phyloP scores from a whole-genome alignment of 179 eudicot genomes.

The Patellifolia procumbens region DNA sequence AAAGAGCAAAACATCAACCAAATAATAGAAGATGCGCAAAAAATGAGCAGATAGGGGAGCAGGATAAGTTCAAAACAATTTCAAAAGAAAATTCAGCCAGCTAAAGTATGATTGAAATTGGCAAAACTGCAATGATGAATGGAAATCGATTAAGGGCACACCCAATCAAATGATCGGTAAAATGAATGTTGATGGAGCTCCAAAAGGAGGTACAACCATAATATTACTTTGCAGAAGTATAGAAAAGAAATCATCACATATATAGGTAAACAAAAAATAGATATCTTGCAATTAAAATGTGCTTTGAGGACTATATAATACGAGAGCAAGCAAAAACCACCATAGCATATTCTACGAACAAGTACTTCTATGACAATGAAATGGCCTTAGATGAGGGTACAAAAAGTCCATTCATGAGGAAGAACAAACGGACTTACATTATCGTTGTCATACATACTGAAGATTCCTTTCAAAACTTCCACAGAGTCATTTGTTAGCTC shows the following conservation, averaged over 20 bases:
- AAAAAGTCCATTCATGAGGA: background rate
- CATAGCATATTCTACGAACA: background rate
- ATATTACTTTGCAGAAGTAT: background rate
- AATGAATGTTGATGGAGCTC: background rate
- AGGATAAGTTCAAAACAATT: background rate
- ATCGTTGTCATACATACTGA: constrained; percentile 66
- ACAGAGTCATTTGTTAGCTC: constrained; percentile 84
- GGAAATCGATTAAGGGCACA: no score
- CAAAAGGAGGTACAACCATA: background rate
- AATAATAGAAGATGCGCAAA: background rate
- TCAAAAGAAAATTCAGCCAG: background rate
- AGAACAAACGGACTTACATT: constrained; percentile 46
- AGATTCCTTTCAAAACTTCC: constrained; percentile 71
- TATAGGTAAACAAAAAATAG: background rate
- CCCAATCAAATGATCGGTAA: no score
- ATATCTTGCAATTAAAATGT: background rate
- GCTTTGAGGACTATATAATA: background rate
- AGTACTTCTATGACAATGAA: background rate
- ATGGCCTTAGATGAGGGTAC: background rate
- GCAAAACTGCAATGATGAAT: background rate
- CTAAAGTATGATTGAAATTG: background rate
- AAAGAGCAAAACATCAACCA: background rate
- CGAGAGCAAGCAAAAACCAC: background rate
- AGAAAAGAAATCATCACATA: background rate
- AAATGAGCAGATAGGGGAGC: background rate